A percentile compares a stretch with the other conserved stretches of the same genome.
phyloP scores from a whole-genome alignment of 257 asterid species.

The Penstemon davidsonii region DNA sequence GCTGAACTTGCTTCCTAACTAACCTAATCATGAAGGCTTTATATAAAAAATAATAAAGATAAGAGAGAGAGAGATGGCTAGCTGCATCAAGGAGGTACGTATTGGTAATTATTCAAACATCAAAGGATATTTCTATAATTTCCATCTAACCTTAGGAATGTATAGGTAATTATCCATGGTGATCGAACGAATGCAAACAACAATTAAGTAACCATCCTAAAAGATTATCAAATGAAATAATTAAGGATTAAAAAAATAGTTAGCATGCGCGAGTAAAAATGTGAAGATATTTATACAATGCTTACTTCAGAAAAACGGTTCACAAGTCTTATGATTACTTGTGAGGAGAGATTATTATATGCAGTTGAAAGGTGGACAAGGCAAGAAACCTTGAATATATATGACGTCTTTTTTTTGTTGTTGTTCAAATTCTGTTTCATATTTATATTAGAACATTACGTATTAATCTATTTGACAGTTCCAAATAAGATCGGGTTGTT shows the following conservation, averaged over 20 bases:
- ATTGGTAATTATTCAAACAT: background rate
- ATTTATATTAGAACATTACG: constrained; percentile 16
- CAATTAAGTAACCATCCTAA: too few species aligned
- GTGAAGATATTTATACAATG: background rate
- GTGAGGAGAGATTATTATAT: background rate
- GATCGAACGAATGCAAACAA: too few species aligned
- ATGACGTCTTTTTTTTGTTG: background rate
- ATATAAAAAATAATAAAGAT: background rate
- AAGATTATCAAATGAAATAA: too few species aligned
- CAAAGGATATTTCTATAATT: background rate
- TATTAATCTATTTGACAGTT: constrained; percentile 15
- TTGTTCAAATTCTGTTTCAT: constrained; percentile 8
- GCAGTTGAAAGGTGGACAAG: constrained; percentile 28
- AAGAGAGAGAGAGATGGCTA: background rate
- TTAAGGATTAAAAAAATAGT: too few species aligned
- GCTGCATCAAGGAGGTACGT: background rate
- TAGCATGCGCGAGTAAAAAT: too few species aligned
- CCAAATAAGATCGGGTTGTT: too few species aligned
- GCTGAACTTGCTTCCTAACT: constrained; percentile 52
- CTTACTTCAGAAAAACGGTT: background rate
- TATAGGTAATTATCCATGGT: too few species aligned
- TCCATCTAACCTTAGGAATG: too few species aligned
- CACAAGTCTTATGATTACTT: background rate
- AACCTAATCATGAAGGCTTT: constrained; percentile 29
- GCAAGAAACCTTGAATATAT: constrained; percentile 33